Percentiles rank a stretch among this genome's conserved stretches.
Conservation (phyloP, 2,329 filamentous ascomycete genomes). For the Aspergillus ochraceoroseus region DNA sequence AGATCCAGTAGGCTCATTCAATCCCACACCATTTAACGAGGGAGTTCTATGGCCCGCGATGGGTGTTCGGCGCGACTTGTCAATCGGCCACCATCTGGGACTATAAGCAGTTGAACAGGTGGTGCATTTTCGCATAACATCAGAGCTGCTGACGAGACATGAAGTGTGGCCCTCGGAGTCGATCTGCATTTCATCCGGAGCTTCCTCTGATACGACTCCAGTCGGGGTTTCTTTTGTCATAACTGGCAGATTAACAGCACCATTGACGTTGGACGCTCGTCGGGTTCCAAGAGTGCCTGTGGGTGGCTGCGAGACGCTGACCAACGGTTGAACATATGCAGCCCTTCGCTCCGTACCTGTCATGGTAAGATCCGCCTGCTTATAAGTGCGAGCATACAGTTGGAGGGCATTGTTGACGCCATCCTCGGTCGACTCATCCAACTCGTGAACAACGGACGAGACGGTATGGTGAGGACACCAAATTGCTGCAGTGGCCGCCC, state of each 20-base stretch:
- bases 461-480: slow-evolving; percentile 89
- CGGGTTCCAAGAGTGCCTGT: slow-evolving; percentile 43
- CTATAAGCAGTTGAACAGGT: slow-evolving; percentile 41
- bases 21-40: slow-evolving; percentile 33
- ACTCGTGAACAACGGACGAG: slow-evolving; percentile 68
- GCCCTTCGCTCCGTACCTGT: slow-evolving; percentile 93
- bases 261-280: slow-evolving; percentile 54
- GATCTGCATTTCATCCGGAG: slow-evolving; percentile 30
- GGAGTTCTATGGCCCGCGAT: slow-evolving; percentile 46
- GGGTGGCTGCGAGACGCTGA: slow-evolving; percentile 32
- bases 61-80: slow-evolving; percentile 50
- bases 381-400: slow-evolving; percentile 81
- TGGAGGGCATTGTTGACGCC: slow-evolving; percentile 78
- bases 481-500: slow-evolving; percentile 75
- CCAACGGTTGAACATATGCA: slow-evolving; percentile 55
- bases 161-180: slow-evolving; percentile 27
- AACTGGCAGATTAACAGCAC: slow-evolving; percentile 18
- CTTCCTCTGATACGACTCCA: slow-evolving; percentile 20
- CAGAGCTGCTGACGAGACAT: slow-evolving; percentile 16
- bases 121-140: slow-evolving; percentile 34
- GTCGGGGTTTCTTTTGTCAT: slow-evolving; percentile 27
- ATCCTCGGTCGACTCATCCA: slow-evolving; percentile 69
- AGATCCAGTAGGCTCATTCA: slow-evolving; percentile 16
- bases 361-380: slow-evolving; percentile 84
- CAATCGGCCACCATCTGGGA: slow-evolving; percentile 58